Percentiles rank a stretch among this genome's conserved stretches.
Evolutionary conservation across 2,329 filamentous ascomycete species (phyloP).

Genomic region (Xylariaceae sp.): DNA sequence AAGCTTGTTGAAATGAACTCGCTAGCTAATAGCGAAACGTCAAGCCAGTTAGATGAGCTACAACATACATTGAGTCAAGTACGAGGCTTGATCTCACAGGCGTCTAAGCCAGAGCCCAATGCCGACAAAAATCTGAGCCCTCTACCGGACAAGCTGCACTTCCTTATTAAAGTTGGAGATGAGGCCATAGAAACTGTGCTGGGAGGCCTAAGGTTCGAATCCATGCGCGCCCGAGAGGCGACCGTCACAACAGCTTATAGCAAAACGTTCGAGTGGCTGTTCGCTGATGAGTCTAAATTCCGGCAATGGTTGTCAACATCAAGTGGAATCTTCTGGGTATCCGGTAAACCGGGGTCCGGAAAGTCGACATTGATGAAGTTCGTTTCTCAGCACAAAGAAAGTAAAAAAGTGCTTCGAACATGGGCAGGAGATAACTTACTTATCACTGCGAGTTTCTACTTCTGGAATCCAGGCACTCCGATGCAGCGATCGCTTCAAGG

Average conservation of each 20-base stretch:
- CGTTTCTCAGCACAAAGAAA: not conserved
- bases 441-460: conserved; percentile 5
- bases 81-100: not conserved
- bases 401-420: not conserved
- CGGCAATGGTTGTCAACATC: not conserved
- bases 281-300: not conserved
- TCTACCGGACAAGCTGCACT: not conserved
- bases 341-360: not conserved
- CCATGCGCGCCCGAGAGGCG: not conserved
- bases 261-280: conserved; percentile 2
- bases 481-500: conserved; percentile 6
- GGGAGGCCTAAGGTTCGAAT: not conserved
- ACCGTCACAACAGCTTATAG: not conserved
- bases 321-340: not conserved
- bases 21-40: not conserved
- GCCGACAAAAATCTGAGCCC: not conserved
- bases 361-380: conserved; percentile 11
- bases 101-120: not conserved
- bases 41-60: not conserved
- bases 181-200: not conserved
- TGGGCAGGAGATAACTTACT: not conserved
- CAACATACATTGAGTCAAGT: not conserved
- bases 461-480: conserved; percentile 3
- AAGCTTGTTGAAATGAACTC: not conserved
- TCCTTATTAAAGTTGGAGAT: not conserved